A percentile compares a stretch with the other conserved stretches of the same genome.
Conservation (phyloP, 1,139 yeast species). For the Hansenula lynferdii region DNA sequence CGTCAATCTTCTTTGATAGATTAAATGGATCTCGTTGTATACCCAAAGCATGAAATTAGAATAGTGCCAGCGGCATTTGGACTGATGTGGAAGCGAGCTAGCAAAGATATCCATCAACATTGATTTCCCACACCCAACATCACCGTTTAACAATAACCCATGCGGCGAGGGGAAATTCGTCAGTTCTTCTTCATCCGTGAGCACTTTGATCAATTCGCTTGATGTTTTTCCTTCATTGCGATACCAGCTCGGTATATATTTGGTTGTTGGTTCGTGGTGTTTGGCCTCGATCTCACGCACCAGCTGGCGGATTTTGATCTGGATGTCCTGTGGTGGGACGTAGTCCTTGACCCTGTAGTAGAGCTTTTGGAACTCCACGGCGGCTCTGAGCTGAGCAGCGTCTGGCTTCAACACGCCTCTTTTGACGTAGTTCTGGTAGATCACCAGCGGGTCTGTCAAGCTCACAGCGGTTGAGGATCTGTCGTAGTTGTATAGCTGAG, state of each 20-base stretch:
- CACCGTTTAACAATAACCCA: conserved; percentile 65
- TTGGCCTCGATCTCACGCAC: conserved; percentile 40
- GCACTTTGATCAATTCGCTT: conserved; percentile 38
- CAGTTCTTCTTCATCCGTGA: conserved; percentile 63
- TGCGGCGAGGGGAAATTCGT: conserved; percentile 54
- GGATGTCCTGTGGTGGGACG: conserved; percentile 48
- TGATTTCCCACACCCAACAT: conserved; percentile 74
- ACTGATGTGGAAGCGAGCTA: conserved; percentile 52
- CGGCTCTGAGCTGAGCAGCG: conserved; percentile 55
- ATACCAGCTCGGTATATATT: conserved; percentile 15
- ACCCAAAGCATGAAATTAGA: conserved; percentile 68
- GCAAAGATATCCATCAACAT: conserved; percentile 75
- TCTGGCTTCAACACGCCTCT: conserved; percentile 51
- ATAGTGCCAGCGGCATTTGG: conserved; percentile 70
- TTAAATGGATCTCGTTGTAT: conserved; percentile 53
- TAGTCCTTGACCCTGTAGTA: conserved; percentile 58
- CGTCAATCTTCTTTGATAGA: conserved; percentile 39
- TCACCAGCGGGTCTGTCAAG: conserved; percentile 58
- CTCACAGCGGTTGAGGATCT: conserved; percentile 24
- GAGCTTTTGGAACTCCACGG: conserved; percentile 59
- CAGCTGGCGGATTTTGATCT: conserved; percentile 41
- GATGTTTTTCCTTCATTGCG: conserved; percentile 19
- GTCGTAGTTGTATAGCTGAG: conserved; percentile 1
- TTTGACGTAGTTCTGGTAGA: conserved; percentile 51
- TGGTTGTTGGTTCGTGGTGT: conserved; percentile 7